Conservation (phyloP, 1,284 basidiomycete genomes). For the Boletus mariae region DNA sequence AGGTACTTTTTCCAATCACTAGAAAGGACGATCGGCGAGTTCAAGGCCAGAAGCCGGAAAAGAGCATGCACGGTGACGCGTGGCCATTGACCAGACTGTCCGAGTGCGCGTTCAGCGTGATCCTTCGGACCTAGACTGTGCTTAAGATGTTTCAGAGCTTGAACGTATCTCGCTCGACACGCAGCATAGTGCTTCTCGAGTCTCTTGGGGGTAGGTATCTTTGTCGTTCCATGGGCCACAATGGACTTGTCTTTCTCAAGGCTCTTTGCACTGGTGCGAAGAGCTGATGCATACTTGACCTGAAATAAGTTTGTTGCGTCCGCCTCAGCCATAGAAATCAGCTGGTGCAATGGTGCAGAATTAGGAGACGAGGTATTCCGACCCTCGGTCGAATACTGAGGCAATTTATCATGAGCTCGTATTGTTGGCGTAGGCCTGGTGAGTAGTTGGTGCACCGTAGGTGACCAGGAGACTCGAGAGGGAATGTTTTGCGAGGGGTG, state of each 20-base stretch:
- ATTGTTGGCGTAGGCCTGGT: conserved; percentile 3
- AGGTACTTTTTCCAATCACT: conserved; percentile 32
- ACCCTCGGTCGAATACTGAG: background rate
- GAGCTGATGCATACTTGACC: conserved; percentile 13
- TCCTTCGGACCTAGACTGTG: conserved; percentile 11
- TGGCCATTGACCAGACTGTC: conserved; percentile 31
- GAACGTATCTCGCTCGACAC: conserved; percentile 3
- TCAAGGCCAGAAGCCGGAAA: conserved; percentile 26
- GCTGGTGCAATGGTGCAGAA: conserved; percentile 3
- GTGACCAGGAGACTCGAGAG: background rate
- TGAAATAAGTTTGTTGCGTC: conserved; percentile 16
- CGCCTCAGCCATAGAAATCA: conserved; percentile 7
- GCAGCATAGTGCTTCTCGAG: conserved; percentile 8
- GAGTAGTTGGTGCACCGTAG: conserved; percentile 10
- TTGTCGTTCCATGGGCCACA: background rate
- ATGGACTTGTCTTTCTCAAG: conserved; percentile 9
- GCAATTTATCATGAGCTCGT: background rate
- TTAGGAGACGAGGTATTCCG: background rate
- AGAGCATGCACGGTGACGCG: conserved; percentile 25
- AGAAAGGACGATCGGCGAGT: conserved; percentile 2
- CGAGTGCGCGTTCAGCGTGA: conserved; percentile 14
- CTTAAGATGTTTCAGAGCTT: conserved; percentile 9
- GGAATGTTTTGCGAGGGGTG: background rate
- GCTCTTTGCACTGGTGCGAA: conserved; percentile 14
- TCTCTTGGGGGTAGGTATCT: conserved; percentile 7